Evolutionary conservation across 2,329 filamentous ascomycete genomes (phyloP).

Genomic region (Aspergillus brunneoviolaceus): DNA sequence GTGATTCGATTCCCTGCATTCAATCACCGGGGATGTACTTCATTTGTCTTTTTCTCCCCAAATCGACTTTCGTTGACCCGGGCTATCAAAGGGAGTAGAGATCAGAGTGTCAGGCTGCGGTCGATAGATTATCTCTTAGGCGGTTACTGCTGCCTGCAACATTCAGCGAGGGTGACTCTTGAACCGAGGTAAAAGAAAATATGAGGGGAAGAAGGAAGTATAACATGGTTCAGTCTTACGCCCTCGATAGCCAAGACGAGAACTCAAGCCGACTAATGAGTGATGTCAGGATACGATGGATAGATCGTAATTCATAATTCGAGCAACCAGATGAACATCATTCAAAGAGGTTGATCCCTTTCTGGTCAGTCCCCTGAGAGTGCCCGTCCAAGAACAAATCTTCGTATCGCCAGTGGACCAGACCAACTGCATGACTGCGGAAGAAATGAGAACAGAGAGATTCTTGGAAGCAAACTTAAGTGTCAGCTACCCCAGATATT

Average conservation of each 20-base stretch:
- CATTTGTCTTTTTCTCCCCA: no score
- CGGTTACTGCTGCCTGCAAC: neutral
- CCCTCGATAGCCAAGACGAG: neutral
- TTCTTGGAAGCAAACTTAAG: neutral
- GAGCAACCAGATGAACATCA: neutral
- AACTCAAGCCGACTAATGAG: neutral
- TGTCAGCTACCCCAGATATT: constrained; percentile 10
- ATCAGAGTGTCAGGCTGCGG: no score
- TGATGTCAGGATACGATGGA: neutral
- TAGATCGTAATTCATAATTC: no score
- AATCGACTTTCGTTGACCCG: no score
- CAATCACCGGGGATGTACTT: no score
- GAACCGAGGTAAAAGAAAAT: neutral
- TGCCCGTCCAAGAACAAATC: neutral
- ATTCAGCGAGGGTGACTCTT: neutral
- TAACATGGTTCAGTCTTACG: neutral
- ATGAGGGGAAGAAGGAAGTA: neutral
- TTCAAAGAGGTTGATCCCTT: no score
- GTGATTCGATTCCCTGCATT: no score
- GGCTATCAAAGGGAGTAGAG: no score
- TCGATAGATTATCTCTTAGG: neutral
- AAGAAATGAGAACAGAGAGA: no score
- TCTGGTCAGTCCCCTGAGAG: no score
- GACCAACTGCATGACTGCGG: neutral
- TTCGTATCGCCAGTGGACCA: neutral